Conservation (phyloP, 139 green algal species). For the Tetraselmis striata region DNA sequence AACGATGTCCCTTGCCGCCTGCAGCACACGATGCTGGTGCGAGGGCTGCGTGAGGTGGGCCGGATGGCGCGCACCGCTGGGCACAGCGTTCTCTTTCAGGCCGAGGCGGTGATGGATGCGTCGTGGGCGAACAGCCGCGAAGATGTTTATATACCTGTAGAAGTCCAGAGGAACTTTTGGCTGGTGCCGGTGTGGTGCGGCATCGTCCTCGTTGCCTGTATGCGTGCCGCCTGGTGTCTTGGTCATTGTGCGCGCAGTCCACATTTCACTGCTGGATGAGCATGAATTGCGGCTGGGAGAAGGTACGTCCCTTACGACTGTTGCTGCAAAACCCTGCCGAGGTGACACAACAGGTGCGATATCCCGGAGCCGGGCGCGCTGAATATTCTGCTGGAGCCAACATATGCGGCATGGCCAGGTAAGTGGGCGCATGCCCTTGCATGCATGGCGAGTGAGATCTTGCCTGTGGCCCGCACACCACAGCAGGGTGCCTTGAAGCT, state of each 20-base stretch:
- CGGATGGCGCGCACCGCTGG: neutral
- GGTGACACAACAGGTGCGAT: neutral
- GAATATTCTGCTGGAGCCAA: neutral
- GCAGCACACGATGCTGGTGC: neutral
- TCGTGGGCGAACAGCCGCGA: neutral
- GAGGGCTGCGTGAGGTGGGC: neutral
- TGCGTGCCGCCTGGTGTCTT: neutral
- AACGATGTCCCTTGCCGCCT: neutral
- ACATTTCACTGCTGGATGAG: too few relatives aligned
- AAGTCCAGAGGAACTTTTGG: neutral
- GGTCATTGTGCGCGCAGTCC: too few relatives aligned
- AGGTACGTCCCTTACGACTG: too few relatives aligned
- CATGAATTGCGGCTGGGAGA: too few relatives aligned
- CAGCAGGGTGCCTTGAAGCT: too few relatives aligned
- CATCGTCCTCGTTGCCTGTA: neutral
- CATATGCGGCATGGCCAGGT: neutral
- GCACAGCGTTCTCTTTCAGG: neutral
- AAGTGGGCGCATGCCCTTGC: too few relatives aligned
- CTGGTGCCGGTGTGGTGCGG: neutral
- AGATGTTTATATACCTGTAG: neutral
- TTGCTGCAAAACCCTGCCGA: too few relatives aligned
- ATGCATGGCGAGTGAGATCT: too few relatives aligned
- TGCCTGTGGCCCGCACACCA: too few relatives aligned
- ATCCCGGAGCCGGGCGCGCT: neutral
- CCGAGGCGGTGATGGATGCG: neutral